phyloP scores from a whole-genome alignment of 192 early-diverging fungal genomes.

The Diversispora epigaea region DNA sequence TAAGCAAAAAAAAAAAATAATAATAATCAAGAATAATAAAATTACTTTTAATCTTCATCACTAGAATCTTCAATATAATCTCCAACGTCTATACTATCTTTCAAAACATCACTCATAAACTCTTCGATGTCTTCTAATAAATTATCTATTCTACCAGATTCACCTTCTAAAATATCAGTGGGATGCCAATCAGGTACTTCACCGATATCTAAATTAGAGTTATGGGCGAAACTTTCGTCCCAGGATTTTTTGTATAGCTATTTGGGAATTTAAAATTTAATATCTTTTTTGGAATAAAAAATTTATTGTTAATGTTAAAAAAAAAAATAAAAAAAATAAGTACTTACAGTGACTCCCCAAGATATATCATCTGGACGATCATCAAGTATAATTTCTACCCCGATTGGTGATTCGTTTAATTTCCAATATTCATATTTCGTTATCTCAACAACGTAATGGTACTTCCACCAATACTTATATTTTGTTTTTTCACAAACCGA shows the following conservation, averaged over 20 bases:
- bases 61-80: too few species aligned
- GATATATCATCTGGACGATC: too few species aligned
- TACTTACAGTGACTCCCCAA: too few species aligned
- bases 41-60: too few species aligned
- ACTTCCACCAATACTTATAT: slow-evolving; percentile 42
- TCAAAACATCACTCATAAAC: too few species aligned
- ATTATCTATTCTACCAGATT: background rate
- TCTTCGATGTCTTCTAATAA: slow-evolving; percentile 10
- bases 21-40: too few species aligned
- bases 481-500: slow-evolving; percentile 39
- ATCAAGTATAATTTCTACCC: background rate
- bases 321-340: too few species aligned
- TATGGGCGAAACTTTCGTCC: slow-evolving; percentile 39
- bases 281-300: background rate
- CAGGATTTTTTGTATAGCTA: slow-evolving; percentile 36
- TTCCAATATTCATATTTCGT: slow-evolving; percentile 46
- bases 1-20: too few species aligned
- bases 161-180: slow-evolving; percentile 31
- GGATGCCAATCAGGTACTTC: slow-evolving; percentile 40
- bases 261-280: background rate
- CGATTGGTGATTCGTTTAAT: background rate
- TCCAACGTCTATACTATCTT: too few species aligned
- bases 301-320: too few species aligned
- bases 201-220: slow-evolving; percentile 37
- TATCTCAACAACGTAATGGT: slow-evolving; percentile 43